Evolutionary conservation across 768 basidiomycete species (phyloP), one percentile per base, ranked within the genome.

Genomic region (Amanita molliuscula): DNA sequence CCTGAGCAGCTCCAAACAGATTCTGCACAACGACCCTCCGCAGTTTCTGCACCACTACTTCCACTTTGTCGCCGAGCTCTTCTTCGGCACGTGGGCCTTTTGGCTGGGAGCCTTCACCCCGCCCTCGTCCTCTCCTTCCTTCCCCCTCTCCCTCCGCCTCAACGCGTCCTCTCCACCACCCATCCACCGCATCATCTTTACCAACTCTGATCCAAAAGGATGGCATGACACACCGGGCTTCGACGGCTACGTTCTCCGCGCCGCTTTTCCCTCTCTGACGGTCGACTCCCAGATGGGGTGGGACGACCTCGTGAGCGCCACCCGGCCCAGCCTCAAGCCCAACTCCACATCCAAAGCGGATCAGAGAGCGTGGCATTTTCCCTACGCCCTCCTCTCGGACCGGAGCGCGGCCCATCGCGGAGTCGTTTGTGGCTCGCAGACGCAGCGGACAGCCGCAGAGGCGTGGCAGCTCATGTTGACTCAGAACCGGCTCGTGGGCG

Each of bases 41-140:
- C 85, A 88, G 59, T 86, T 92, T 72, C 73, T 91, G n/a, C 68
- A 72, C 41, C 90, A 92, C 61, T 92, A 90, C 63, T 92, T 91
- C 64, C 90, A 92, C 65, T 82, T 88, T 52, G 84, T 84, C 28
- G 90, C 84, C 0, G 90, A 93, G 60, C 77, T 88, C 42, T 67
- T 88, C 50, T 68, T 91, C 28, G 89, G 88, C 28, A 66, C 76
- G 3, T 88, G 86, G 75, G 76, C 85, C 1, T 76, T 88, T 57
- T 88, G 82, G 82, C 69, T 72, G 40, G 81, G 82, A 31, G 73
- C 81, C 5, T 76, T 64, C 34, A 47, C 45, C 8, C 31, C 15
- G 25, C 45, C 45, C 4, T 47, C 45, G 37, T 49, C 28, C 23
- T 46, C 11, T 33, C 49, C 13, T 41, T 47, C 40, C 42, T 37